A percentile compares a stretch with the other conserved stretches of the same genome.
These are phyloP conservation scores for Cytospora leucostoma DNA, from an alignment of 2,329 filamentous ascomycete genomes.

Conservation along the genomic window DNA sequence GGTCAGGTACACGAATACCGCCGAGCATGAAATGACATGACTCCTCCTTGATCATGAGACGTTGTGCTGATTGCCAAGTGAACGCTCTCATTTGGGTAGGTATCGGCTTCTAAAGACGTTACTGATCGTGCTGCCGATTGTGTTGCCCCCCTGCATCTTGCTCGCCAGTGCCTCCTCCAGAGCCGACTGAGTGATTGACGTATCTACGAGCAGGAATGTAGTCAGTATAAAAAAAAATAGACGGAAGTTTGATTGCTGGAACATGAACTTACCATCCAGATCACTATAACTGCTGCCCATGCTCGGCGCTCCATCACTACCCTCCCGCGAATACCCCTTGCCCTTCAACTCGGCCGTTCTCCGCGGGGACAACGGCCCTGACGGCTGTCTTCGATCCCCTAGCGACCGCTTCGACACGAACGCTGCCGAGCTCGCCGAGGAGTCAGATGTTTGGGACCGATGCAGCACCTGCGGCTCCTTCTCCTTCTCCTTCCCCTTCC, in stretches of 20 bases:
- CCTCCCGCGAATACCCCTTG: conserved; percentile 57
- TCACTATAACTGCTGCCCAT: conserved; percentile 89
- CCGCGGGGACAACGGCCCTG: conserved; percentile 58
- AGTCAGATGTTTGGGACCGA: conserved; percentile 62
- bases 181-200: conserved; percentile 78
- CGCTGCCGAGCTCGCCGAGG: conserved; percentile 58
- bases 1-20: no score
- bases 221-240: conserved; percentile 17
- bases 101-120: conserved; percentile 67
- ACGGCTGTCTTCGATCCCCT: conserved; percentile 38
- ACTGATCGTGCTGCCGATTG: conserved; percentile 64
- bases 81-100: conserved; percentile 38
- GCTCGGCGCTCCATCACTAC: conserved; percentile 73
- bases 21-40: no score
- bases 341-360: conserved; percentile 60
- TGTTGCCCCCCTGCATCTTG: conserved; percentile 64
- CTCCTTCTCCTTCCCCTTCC: conserved; percentile 37
- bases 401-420: conserved; percentile 38
- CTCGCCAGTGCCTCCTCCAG: conserved; percentile 77
- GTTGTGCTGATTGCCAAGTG: not conserved
- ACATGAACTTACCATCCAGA: conserved; percentile 63
- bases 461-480: conserved; percentile 35
- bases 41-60: not conserved
- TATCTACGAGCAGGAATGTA: conserved; percentile 53
- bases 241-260: conserved; percentile 8